phyloP scores from a whole-genome alignment of 306 rosid species.

The Rosa rugosa region DNA sequence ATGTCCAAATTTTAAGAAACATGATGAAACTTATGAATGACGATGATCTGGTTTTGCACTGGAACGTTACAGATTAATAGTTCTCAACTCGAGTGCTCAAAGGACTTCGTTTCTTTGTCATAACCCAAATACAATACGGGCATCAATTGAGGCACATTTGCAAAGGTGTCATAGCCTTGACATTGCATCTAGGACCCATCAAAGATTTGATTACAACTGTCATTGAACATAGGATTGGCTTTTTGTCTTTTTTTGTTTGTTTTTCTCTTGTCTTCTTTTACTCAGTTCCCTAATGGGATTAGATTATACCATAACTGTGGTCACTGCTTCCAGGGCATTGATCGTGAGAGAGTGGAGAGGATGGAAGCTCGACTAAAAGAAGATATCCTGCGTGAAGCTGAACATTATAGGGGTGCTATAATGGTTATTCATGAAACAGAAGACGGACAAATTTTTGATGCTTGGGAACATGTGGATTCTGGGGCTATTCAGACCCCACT shows the following conservation, averaged over 20 bases:
- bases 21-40: background rate
- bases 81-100: background rate
- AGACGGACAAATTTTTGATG: conserved; percentile 76
- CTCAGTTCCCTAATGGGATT: background rate
- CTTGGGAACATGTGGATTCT: conserved; percentile 76
- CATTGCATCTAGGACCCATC: background rate
- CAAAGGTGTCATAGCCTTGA: background rate
- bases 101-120: background rate
- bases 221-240: background rate
- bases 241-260: background rate
- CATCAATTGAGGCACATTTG: background rate
- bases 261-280: background rate
- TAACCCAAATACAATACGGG: background rate
- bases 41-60: background rate
- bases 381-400: conserved; percentile 83
- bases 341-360: conserved; percentile 81
- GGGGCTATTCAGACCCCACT: conserved; percentile 81
- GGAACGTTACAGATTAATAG: background rate
- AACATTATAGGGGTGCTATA: conserved; percentile 71
- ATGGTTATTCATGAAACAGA: conserved; percentile 93
- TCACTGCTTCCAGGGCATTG: conserved; percentile 69
- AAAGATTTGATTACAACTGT: background rate
- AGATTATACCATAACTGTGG: background rate
- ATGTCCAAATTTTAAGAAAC: background rate
- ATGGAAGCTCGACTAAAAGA: conserved; percentile 90